A percentile compares a stretch with the other conserved stretches of the same genome.
Evolutionary conservation across 2,329 filamentous ascomycete species (phyloP).

Genomic region (Penicillium decumbens): DNA sequence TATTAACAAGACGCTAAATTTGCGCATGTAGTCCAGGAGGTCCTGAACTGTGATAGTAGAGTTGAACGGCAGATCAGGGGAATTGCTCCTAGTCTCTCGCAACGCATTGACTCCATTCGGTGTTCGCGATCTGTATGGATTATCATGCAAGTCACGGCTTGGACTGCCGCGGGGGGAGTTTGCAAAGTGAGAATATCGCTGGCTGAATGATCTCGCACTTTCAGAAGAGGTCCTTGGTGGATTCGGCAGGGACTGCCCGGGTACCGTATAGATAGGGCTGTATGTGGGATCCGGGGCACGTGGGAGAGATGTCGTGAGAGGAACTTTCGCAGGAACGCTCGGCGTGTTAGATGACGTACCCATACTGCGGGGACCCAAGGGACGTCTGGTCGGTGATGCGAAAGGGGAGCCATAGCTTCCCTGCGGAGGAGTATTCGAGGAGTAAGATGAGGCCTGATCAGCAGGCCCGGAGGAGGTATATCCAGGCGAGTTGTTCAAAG

Average conservation of each 20-base stretch:
- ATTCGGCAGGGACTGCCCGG: constrained; percentile 36
- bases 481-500: neutral
- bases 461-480: constrained; percentile 12
- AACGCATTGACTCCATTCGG: constrained; percentile 40
- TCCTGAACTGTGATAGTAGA: constrained; percentile 64
- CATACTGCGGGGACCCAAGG: constrained; percentile 44
- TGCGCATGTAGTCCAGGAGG: constrained; percentile 64
- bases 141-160: constrained; percentile 36
- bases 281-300: constrained; percentile 48
- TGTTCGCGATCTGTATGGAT: constrained; percentile 43
- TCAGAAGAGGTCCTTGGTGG: constrained; percentile 42
- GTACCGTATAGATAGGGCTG: constrained; percentile 43
- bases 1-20: constrained; percentile 69
- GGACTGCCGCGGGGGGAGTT: constrained; percentile 34
- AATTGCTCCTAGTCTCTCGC: constrained; percentile 41
- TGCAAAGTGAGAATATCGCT: constrained; percentile 35
- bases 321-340: constrained; percentile 43
- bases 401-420: constrained; percentile 18
- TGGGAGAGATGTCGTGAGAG: constrained; percentile 41
- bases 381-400: constrained; percentile 22
- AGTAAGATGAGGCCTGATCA: constrained; percentile 8
- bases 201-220: constrained; percentile 36
- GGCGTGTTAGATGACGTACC: constrained; percentile 33
- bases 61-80: constrained; percentile 51
- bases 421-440: constrained; percentile 10